These are phyloP conservation scores for Penicillium mononematosum DNA, from an alignment of 495 filamentous ascomycete genomes.

Conservation along the genomic window DNA sequence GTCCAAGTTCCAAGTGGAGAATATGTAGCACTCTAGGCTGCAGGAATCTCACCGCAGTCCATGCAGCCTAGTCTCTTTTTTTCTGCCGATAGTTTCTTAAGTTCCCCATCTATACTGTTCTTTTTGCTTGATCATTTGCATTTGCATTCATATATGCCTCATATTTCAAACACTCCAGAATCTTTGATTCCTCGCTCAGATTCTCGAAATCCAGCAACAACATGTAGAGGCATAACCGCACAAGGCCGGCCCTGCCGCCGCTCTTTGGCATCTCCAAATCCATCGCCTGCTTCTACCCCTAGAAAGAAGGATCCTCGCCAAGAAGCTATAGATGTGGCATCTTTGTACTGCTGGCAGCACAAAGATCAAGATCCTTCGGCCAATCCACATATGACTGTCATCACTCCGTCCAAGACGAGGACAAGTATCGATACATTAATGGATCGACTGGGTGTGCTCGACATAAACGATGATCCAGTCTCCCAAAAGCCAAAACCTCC, in stretches of 20 bases:
- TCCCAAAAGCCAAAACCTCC: slow-evolving; percentile 13
- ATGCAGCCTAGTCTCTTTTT: slow-evolving; percentile 7
- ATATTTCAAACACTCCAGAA: slow-evolving; percentile 82
- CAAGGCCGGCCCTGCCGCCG: slow-evolving; percentile 79
- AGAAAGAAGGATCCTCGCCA: slow-evolving; percentile 41
- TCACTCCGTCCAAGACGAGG: slow-evolving; percentile 50
- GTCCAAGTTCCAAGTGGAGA: slow-evolving; percentile 20
- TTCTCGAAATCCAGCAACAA: slow-evolving; percentile 77
- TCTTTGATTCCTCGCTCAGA: slow-evolving; percentile 72
- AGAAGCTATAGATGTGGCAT: slow-evolving; percentile 40
- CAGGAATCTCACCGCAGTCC: slow-evolving; percentile 23
- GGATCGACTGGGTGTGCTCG: slow-evolving; percentile 72
- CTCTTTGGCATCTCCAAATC: slow-evolving; percentile 47
- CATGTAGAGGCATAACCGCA: slow-evolving; percentile 82
- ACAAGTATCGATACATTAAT: slow-evolving; percentile 82
- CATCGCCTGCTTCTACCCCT: slow-evolving; percentile 36
- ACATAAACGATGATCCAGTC: slow-evolving; percentile 43
- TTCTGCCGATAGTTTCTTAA: slow-evolving; percentile 14
- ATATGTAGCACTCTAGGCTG: slow-evolving; percentile 1
- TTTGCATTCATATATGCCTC: slow-evolving; percentile 55
- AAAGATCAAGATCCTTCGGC: slow-evolving; percentile 70
- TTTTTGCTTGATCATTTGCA: not conserved
- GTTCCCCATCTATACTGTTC: not conserved
- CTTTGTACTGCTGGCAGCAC: slow-evolving; percentile 90
- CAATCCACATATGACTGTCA: slow-evolving; percentile 11